Percentiles rank a stretch among this genome's conserved stretches.
phyloP scores from a whole-genome alignment of 305 asterid genomes.

The Rubia peregrina region DNA sequence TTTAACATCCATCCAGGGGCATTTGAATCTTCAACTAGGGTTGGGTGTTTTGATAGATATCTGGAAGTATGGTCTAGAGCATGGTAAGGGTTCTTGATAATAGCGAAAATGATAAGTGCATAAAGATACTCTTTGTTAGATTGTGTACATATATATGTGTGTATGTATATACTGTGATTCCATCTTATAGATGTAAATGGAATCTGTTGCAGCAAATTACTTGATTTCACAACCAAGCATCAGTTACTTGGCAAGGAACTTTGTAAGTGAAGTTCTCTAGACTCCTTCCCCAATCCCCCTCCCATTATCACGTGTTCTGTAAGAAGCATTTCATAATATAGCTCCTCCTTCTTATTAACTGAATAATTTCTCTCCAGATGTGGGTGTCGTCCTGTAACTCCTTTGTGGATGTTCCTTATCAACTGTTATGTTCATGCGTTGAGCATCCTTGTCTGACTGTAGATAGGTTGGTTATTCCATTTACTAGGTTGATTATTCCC shows the following conservation, averaged over 20 bases:
- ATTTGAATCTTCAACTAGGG: conserved; percentile 34
- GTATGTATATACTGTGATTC: conserved; percentile 24
- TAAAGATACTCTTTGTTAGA: conserved; percentile 3
- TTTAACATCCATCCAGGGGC: conserved; percentile 35
- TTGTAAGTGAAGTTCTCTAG: conserved; percentile 43
- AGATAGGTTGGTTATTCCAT: conserved; percentile 47
- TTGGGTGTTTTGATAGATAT: conserved; percentile 47
- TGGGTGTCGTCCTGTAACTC: conserved; percentile 58
- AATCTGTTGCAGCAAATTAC: conserved; percentile 72
- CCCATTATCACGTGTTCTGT: background rate
- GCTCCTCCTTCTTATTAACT: background rate
- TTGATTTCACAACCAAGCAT: conserved; percentile 45
- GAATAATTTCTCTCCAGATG: conserved; percentile 42
- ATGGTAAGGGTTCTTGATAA: conserved; percentile 37
- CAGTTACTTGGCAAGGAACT: conserved; percentile 71
- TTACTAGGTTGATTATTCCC: conserved; percentile 12
- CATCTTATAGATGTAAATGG: conserved; percentile 62
- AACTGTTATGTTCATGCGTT: conserved; percentile 45
- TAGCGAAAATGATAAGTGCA: conserved; percentile 13
- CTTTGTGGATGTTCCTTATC: conserved; percentile 45
- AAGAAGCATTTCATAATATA: background rate
- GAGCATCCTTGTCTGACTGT: conserved; percentile 65
- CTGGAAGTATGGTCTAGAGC: conserved; percentile 65
- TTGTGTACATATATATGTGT: conserved; percentile 17
- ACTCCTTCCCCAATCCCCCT: background rate